Evolutionary conservation across 2,329 filamentous ascomycete species (phyloP), one percentile per base, ranked within the genome.

Genomic region (Fusarium keratoplasticum): DNA sequence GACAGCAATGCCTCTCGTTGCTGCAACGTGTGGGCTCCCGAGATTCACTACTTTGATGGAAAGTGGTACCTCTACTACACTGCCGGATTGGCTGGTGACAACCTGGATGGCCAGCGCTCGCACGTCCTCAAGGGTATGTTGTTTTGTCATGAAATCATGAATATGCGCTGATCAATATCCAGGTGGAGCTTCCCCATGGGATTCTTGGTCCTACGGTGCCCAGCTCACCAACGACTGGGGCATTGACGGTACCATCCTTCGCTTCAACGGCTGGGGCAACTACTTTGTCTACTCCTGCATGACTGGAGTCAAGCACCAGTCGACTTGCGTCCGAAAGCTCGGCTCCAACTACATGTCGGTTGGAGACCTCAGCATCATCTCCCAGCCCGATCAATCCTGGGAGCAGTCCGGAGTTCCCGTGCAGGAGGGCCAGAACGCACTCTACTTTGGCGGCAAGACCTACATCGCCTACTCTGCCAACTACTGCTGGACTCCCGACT

Each of bases 1-100:
- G 86, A 88, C 64, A 80, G 78, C 6, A 85, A 84, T 18, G 76
- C 87, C 2, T 81, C 81, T 5, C 82, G 87, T 18, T 87, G 86
- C 78, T 87, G 87, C 77, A 89, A 89, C 63, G 85, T 90, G 40
- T 91, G 89, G 89, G 88, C 89, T 0, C 89, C 88, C 0, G 88
- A 90, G 73, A 80, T 89, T 0, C 88, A 89, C 74, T 86, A 86
- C 65, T 76, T 89, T 9, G 83, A 85, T n/a, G 81, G 80, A 16
- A 75, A 64, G 20, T 86, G 88, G 88, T 90, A 88, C 66, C 84
- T 90, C 42, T 90, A 90, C 80, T 90, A 90, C 76, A 87, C 88
- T 0, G 86, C 87, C 1, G 87, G 88, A 1, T 82, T 81, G 27
- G 78, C 79, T 2, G 81, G 52, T 5, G 29, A 79, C 4, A 83